Percentiles rank a stretch among this genome's conserved stretches.
Conservation (phyloP, 805 yeast species). For the Candida alai region DNA sequence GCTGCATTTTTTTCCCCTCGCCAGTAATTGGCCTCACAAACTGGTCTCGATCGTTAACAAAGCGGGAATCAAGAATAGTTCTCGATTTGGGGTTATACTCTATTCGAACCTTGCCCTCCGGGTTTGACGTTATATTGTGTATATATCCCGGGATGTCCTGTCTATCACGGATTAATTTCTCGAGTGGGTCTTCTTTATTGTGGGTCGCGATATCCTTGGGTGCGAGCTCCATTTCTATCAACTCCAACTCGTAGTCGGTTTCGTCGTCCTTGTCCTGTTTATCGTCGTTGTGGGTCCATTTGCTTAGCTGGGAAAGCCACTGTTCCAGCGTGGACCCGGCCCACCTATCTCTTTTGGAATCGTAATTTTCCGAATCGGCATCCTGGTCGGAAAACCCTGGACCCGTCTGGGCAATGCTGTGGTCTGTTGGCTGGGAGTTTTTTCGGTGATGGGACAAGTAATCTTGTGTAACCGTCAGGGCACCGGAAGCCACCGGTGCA, state of each 20-base stretch:
- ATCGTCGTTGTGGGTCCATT: conserved; percentile 30
- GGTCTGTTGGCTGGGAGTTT: conserved; percentile 37
- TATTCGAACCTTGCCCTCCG: conserved; percentile 20
- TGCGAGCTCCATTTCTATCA: conserved; percentile 31
- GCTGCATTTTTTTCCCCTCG: conserved; percentile 19
- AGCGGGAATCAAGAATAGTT: conserved; percentile 25
- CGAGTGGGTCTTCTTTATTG: conserved; percentile 29
- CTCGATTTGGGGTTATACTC: conserved; percentile 56
- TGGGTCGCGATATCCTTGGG: conserved; percentile 21
- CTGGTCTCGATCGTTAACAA: conserved; percentile 37
- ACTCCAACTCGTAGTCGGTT: conserved; percentile 39
- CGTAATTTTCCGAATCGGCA: conserved; percentile 43
- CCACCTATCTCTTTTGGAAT: conserved; percentile 77
- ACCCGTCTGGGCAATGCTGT: conserved; percentile 53
- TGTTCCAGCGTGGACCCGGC: conserved; percentile 68
- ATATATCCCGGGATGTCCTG: conserved; percentile 73
- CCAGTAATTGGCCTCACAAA: conserved; percentile 46
- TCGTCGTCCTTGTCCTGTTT: conserved; percentile 26
- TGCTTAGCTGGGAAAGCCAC: conserved; percentile 48
- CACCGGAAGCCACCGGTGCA: no score
- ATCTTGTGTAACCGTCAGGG: conserved; percentile 17
- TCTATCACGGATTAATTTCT: conserved; percentile 55
- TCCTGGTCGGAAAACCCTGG: conserved; percentile 39
- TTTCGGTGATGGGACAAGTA: conserved; percentile 57
- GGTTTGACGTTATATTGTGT: conserved; percentile 36